Base-by-base conservation (phyloP, 1,139 yeast species). In the Candida neerlandica region DNA sequence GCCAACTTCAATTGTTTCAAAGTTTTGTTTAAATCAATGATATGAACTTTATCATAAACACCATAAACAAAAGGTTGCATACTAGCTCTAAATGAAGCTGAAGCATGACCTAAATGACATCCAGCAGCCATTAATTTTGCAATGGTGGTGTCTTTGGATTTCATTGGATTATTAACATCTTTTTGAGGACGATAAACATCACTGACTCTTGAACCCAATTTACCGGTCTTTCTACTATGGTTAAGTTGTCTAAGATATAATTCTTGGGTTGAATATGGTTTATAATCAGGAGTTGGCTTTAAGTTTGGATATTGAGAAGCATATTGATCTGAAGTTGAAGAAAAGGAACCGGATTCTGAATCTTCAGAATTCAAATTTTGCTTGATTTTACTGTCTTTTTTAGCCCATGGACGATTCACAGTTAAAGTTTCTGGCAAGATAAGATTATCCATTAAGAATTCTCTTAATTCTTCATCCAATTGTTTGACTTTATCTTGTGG, bases 101-200 rank as follows among this genome's bases (percentile, higher is more conserved):
- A 86, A 4, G 96, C 81, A 62, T 94, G 97, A 27, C 99, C 99
- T 58, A 94, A 74, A 67, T 94, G 99, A 46, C 94, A 94, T 42
- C 97, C 98, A 0, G 98, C 90, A 4, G 97, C 96, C 68, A 92
- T 66, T 48, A 92, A 77, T 51, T 84, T 83, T 26, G 89, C 73
- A 32, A 90, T 72, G 1, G 94, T 77, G 11, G 88, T 65, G 51
- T 86, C 82, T 30, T 78, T 70, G 21, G 82, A 73, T 30, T 76
- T 62, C 32, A 77, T 73, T 12, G 97, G 96, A 21, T 72, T 66
- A 47, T 75, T 74, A 27, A 85, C 75, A 54, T 88, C 89, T 55
- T 78, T 75, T 61, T 86, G 84, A 19, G 97, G 96, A 48, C 71
- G 70, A 64, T 89, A 89, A 9, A 88, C 83, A 51, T 84, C 74